A percentile compares a stretch with the other conserved stretches of the same genome.
Conservation (phyloP, 2,329 filamentous ascomycete species). For the Neofusicoccum laricinum region DNA sequence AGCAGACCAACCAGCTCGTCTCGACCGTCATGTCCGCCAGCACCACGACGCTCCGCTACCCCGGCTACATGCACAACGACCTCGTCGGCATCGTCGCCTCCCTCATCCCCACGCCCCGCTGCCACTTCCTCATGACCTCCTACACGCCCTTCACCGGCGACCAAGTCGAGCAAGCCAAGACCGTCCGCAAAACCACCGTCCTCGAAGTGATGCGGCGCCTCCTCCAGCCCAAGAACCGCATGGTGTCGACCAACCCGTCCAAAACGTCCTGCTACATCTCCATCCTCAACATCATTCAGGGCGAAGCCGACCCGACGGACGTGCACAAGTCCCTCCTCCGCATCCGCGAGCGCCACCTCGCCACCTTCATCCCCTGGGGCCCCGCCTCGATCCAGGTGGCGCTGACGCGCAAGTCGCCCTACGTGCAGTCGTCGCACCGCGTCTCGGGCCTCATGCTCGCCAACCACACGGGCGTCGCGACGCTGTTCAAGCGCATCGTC, state of each 20-base stretch:
- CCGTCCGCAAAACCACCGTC: constrained; percentile 95
- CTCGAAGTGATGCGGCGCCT: constrained; percentile 95
- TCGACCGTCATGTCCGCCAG: constrained; percentile 98
- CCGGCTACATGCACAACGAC: constrained; percentile 99
- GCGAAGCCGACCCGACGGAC: constrained; percentile 95
- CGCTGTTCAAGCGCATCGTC: constrained; percentile 92
- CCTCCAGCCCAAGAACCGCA: constrained; percentile 96
- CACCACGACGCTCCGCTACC: constrained; percentile 93
- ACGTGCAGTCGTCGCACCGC: constrained; percentile 88
- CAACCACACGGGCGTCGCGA: constrained; percentile 96
- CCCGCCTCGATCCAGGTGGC: constrained; percentile 97
- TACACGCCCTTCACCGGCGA: constrained; percentile 98
- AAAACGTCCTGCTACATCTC: constrained; percentile 99
- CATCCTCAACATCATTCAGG: constrained; percentile 98
- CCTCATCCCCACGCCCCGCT: constrained; percentile 91
- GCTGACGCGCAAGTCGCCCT: constrained; percentile 92
- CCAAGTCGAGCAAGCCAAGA: constrained; percentile 95
- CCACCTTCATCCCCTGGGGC: constrained; percentile 97
- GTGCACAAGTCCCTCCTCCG: constrained; percentile 94
- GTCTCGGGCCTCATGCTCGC: constrained; percentile 97
- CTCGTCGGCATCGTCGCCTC: constrained; percentile 95
- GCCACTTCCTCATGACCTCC: constrained; percentile 97
- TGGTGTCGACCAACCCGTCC: constrained; percentile 92
- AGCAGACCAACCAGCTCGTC: constrained; percentile 95
- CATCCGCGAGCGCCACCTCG: constrained; percentile 88